Conservation (phyloP, 2,329 filamentous ascomycete species). For the Nemania sp. region DNA sequence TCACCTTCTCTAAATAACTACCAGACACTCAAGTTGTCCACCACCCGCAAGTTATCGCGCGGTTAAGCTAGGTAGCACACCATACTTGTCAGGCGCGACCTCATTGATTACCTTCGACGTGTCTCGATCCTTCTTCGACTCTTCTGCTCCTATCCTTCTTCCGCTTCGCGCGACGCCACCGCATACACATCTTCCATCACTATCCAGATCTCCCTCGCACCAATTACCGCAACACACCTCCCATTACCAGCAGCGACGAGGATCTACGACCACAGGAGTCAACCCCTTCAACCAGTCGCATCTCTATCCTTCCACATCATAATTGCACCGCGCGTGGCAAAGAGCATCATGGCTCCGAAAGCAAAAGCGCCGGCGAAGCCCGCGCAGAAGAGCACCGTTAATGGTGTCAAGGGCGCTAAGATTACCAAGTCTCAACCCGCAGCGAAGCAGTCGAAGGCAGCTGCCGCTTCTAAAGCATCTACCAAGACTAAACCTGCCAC, state of each 20-base stretch:
- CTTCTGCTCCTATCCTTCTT: no score
- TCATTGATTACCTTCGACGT: no score
- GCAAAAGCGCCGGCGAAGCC: background rate
- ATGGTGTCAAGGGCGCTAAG: no score
- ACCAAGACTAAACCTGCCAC: background rate
- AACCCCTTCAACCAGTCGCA: background rate
- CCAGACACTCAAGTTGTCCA: no score
- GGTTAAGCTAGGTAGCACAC: no score
- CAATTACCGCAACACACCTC: background rate
- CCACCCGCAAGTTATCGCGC: no score
- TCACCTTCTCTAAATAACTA: no score
- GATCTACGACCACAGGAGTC: background rate
- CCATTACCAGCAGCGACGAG: constrained; percentile 9
- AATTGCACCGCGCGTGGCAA: background rate
- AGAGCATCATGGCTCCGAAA: constrained; percentile 9
- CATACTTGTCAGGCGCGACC: no score
- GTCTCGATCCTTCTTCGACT: no score
- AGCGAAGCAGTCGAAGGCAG: no score
- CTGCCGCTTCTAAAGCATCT: background rate
- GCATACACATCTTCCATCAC: background rate
- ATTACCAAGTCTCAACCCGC: background rate
- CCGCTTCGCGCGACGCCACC: background rate
- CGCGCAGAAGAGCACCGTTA: background rate
- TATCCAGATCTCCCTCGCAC: no score
- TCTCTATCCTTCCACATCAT: background rate